Conservation (phyloP, 495 filamentous ascomycete species). For the Chaetomium cochliodes region DNA sequence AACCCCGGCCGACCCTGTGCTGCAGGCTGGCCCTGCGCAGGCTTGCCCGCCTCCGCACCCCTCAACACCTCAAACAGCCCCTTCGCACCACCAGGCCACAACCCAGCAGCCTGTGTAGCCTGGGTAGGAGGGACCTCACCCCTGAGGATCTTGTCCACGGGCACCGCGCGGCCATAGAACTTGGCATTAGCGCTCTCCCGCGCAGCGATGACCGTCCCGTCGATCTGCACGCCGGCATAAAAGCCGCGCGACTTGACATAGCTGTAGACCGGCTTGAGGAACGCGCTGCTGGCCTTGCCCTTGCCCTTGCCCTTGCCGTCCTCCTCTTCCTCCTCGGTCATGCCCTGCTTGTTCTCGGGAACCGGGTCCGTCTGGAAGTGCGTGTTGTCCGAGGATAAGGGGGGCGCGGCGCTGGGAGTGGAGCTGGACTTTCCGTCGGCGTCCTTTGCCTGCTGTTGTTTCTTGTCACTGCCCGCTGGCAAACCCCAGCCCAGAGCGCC, state of each 20-base stretch:
- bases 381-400: conserved; percentile 26
- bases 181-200: conserved; percentile 76
- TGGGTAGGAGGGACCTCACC: conserved; percentile 53
- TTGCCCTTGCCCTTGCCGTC: conserved; percentile 12
- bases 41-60: conserved; percentile 26
- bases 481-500: conserved; percentile 59
- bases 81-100: conserved; percentile 29
- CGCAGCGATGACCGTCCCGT: conserved; percentile 76
- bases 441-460: background rate
- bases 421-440: background rate
- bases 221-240: conserved; percentile 73
- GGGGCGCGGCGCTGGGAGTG: background rate
- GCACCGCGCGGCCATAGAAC: conserved; percentile 67
- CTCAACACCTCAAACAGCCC: conserved; percentile 31
- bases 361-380: conserved; percentile 21
- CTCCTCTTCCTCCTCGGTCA: conserved; percentile 7
- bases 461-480: conserved; percentile 18
- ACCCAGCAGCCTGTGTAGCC: conserved; percentile 28
- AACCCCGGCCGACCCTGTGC: background rate
- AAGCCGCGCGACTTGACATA: conserved; percentile 81
- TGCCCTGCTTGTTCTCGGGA: conserved; percentile 14
- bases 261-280: conserved; percentile 63
- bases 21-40: background rate
- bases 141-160: conserved; percentile 63
- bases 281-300: conserved; percentile 29